Percentiles rank a stretch among this genome's conserved stretches.
Evolutionary conservation across 1,284 basidiomycete species (phyloP).

Genomic region (Xanthoconium separans): DNA sequence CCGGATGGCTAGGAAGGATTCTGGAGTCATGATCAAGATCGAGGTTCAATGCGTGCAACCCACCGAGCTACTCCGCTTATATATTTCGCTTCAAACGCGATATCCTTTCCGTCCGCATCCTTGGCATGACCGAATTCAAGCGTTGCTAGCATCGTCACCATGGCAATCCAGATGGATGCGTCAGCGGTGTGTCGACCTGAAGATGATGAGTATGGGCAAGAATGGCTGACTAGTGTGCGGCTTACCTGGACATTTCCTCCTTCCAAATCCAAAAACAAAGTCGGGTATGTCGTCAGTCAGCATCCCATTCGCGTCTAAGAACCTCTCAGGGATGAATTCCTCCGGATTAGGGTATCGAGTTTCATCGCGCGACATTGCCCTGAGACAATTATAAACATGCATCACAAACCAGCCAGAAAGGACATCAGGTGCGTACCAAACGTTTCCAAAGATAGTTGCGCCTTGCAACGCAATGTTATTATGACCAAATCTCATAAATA

Average conservation of each 20-base stretch:
- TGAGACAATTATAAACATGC: conserved; percentile 5
- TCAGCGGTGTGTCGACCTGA: conserved; percentile 20
- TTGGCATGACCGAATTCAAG: conserved; percentile 23
- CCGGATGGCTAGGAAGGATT: conserved; percentile 9
- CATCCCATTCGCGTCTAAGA: conserved; percentile 17
- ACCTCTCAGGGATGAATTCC: conserved; percentile 25
- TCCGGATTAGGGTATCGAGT: conserved; percentile 20
- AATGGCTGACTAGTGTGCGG: background rate
- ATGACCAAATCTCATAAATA: background rate
- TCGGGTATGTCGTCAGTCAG: conserved; percentile 17
- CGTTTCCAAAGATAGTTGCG: conserved; percentile 21
- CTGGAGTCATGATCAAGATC: background rate
- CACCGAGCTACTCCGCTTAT: conserved; percentile 10
- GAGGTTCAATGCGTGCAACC: background rate
- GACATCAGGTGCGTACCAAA: conserved; percentile 14
- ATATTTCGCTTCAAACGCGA: conserved; percentile 14
- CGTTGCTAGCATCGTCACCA: conserved; percentile 25
- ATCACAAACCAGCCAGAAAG: background rate
- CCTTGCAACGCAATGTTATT: conserved; percentile 4
- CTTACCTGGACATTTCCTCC: conserved; percentile 23
- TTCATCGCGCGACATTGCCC: conserved; percentile 30
- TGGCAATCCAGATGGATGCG: conserved; percentile 20
- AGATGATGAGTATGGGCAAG: background rate
- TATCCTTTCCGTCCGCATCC: conserved; percentile 16
- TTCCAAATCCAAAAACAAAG: conserved; percentile 28